phyloP scores from a whole-genome alignment of 2,329 filamentous ascomycete species.

The Aspergillus japonicus region DNA sequence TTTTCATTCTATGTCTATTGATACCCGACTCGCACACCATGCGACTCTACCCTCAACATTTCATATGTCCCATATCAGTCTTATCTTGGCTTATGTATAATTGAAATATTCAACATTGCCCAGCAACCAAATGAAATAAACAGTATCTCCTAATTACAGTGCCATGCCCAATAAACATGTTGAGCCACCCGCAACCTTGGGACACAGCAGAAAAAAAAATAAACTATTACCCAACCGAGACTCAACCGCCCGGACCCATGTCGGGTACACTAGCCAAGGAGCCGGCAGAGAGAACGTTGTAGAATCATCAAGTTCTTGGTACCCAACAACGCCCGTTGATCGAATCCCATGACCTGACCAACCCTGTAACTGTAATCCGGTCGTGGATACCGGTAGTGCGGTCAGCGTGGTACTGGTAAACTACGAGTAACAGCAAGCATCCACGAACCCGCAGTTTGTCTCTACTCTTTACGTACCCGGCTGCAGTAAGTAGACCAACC shows the following conservation, averaged over 20 bases:
- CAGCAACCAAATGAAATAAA: not conserved
- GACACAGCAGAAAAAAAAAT: not conserved
- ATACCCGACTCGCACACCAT: not conserved
- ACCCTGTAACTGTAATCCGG: no score
- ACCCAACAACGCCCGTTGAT: not conserved
- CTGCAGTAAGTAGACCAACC: not conserved
- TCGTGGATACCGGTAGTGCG: no score
- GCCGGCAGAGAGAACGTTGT: not conserved
- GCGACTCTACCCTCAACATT: not conserved
- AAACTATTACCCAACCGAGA: not conserved
- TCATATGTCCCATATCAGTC: not conserved
- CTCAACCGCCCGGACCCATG: not conserved
- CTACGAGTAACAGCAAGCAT: no score
- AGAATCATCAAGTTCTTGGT: not conserved
- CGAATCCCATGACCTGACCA: not conserved
- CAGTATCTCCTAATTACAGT: not conserved
- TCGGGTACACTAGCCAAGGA: not conserved
- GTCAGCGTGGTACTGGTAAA: no score
- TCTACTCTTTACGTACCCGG: no score
- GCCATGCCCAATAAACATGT: not conserved
- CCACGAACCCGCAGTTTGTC: no score
- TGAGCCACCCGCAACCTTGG: not conserved
- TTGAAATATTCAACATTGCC: not conserved
- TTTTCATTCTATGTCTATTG: not conserved
- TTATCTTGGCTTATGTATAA: not conserved